These are phyloP conservation scores for Termitomyces sp. DNA, from an alignment of 768 basidiomycete genomes.

Conservation along the genomic window DNA sequence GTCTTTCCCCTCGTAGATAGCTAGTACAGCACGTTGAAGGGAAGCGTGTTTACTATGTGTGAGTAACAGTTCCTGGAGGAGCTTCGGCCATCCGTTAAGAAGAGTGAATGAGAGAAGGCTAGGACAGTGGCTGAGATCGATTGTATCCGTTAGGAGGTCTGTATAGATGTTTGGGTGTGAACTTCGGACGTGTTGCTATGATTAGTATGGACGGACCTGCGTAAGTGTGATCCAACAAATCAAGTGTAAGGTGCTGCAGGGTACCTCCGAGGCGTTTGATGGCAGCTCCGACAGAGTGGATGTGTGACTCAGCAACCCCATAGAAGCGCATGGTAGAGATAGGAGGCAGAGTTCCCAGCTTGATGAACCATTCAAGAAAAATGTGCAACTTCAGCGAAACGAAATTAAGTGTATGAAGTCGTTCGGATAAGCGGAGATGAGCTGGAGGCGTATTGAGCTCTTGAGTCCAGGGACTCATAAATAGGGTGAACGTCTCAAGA, in stretches of 20 bases:
- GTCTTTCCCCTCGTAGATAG: constrained; percentile 9
- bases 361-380: constrained; percentile 12
- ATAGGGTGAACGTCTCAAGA: constrained; percentile 8
- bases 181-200: neutral
- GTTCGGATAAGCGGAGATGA: constrained; percentile 1
- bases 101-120: constrained; percentile 14
- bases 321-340: constrained; percentile 8
- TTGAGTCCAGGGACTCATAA: constrained; percentile 6
- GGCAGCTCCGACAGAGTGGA: constrained; percentile 1
- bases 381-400: constrained; percentile 1
- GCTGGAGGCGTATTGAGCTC: neutral
- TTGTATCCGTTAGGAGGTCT: constrained; percentile 4
- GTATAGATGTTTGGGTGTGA: neutral
- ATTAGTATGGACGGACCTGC: constrained; percentile 2
- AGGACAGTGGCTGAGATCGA: constrained; percentile 9
- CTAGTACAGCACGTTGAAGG: constrained; percentile 4
- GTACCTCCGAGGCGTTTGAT: constrained; percentile 6
- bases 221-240: constrained; percentile 7
- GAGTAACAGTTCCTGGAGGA: constrained; percentile 5
- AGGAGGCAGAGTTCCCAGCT: constrained; percentile 1
- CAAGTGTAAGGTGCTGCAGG: constrained; percentile 11
- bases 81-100: constrained; percentile 12
- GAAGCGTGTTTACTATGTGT: constrained; percentile 2
- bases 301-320: constrained; percentile 6
- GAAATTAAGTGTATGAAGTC: constrained; percentile 10